Percentiles rank a stretch among this genome's conserved stretches.
These are phyloP conservation scores for Ricinus communis DNA, from an alignment of 345 rosid species.

Conservation along the genomic window DNA sequence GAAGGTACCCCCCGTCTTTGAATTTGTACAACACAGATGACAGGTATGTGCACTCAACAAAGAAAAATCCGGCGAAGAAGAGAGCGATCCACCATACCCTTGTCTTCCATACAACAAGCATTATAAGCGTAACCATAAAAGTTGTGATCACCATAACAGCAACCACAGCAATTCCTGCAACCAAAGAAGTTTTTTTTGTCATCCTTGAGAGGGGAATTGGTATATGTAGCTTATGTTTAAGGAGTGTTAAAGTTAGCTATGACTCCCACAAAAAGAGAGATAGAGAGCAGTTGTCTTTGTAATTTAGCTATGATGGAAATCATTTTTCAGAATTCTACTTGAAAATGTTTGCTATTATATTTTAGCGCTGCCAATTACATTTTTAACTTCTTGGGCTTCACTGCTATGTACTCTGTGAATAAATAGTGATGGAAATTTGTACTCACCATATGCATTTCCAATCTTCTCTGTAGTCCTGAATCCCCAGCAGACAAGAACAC, in stretches of 20 bases:
- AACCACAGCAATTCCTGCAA: constrained; percentile 65
- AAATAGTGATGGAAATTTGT: not conserved
- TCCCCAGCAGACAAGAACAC: constrained; percentile 49
- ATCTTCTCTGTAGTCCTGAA: constrained; percentile 60
- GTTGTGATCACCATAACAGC: constrained; percentile 68
- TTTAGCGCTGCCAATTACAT: too few relatives aligned
- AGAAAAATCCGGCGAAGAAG: constrained; percentile 42
- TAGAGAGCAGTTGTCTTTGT: too few relatives aligned
- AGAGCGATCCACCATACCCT: constrained; percentile 36
- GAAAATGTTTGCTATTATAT: too few relatives aligned
- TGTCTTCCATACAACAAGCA: constrained; percentile 72
- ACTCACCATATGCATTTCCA: constrained; percentile 73
- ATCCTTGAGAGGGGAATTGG: too few relatives aligned
- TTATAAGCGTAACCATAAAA: constrained; percentile 51
- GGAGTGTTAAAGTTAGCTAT: too few relatives aligned
- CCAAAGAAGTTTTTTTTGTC: too few relatives aligned
- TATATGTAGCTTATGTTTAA: too few relatives aligned
- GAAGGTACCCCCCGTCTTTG: constrained; percentile 57
- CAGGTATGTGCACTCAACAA: constrained; percentile 44
- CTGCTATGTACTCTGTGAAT: too few relatives aligned
- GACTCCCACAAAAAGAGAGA: too few relatives aligned
- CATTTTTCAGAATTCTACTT: too few relatives aligned
- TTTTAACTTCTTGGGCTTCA: too few relatives aligned
- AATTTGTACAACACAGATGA: constrained; percentile 63
- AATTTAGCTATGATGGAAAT: too few relatives aligned